Evolutionary conservation across 208 protist species (phyloP), one percentile per base, ranked within the genome.

Genomic region (Hexamita inflata): DNA sequence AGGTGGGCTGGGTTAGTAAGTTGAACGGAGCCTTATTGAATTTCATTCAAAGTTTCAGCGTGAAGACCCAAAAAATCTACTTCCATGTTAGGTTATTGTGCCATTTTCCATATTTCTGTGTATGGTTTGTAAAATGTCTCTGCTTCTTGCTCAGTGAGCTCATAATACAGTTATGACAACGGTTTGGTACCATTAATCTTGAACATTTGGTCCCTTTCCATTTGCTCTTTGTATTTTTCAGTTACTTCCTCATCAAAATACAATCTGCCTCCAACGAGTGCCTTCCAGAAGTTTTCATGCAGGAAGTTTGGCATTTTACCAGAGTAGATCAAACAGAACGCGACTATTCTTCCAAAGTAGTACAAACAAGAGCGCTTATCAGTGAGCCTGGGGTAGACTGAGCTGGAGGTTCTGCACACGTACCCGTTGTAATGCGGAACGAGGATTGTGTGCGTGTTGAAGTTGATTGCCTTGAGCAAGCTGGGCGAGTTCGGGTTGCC

Each of bases 121-220:
- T 53, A 53, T 53, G 4, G 11, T 53, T 53, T 53, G 45, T 53
- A 53, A 53, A 24, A 53, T 19, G 45, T 53, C 45, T 53, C 4
- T 24, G 19, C 19, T 53, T 53, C 45, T 53, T 53, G 11, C 45
- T 24, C 19, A 24, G 45, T 53, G 19, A 53, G 45, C 4, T 4
- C 11, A 53, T 53, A 53, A 53, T 24, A 19, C 19, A 53, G 19
- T 53, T 53, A 4, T 53, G 4, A 53, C 4, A 24, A 53, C 4
- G 45, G 45, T 53, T 53, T 53, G 11, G 64, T 70, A 28, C 64
- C 64, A 45, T 70, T 70, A 49, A 70, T 45, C 28, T 40, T 70
- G 35, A 70, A 70, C 64, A 70, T 70, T 15, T 2, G 32, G 38
- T 70, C 64, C 11, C 9, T 49, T 70, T 49, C 40, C 11, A 11